Evolutionary conservation across 306 rosid species (phyloP).

Genomic region (Sindora glabra): DNA sequence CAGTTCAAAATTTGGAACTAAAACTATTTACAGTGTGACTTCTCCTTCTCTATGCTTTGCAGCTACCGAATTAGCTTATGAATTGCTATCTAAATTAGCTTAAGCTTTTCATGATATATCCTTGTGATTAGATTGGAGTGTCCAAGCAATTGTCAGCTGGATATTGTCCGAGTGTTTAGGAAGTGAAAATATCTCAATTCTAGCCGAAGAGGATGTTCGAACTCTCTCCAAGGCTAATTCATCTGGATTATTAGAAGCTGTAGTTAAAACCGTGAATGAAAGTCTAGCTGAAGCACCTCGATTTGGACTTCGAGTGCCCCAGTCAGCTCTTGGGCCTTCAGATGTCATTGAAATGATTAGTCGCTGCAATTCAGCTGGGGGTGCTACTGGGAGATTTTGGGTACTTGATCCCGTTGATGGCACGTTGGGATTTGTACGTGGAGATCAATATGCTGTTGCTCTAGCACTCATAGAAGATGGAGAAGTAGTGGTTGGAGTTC

Average conservation of each 20-base stretch:
- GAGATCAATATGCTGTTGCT: slow-evolving; percentile 95
- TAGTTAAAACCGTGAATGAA: slow-evolving; percentile 66
- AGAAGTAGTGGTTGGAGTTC: slow-evolving; percentile 82
- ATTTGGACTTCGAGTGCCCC: slow-evolving; percentile 67
- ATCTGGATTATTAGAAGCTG: slow-evolving; percentile 49
- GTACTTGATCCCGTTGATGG: slow-evolving; percentile 96
- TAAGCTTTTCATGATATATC: slow-evolving; percentile 7
- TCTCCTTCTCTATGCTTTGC: background rate
- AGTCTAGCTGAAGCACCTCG: slow-evolving; percentile 66
- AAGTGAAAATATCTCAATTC: slow-evolving; percentile 58
- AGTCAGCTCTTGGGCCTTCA: slow-evolving; percentile 38
- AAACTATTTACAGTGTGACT: background rate
- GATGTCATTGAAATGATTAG: slow-evolving; percentile 82
- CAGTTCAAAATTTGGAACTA: too few species aligned
- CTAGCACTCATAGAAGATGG: slow-evolving; percentile 88
- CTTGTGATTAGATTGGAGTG: slow-evolving; percentile 80
- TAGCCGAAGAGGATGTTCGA: slow-evolving; percentile 89
- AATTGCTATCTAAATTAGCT: too few species aligned
- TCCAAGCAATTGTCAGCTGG: slow-evolving; percentile 94
- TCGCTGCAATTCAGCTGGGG: slow-evolving; percentile 79
- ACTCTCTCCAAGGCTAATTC: slow-evolving; percentile 59
- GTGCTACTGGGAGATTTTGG: slow-evolving; percentile 77
- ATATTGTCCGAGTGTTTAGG: slow-evolving; percentile 69
- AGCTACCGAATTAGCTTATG: background rate
- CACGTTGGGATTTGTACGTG: slow-evolving; percentile 84